Evolutionary conservation across 208 protist genomes (phyloP), one percentile per base, ranked within the genome.

Genomic region (Wallacemonas sp.): DNA sequence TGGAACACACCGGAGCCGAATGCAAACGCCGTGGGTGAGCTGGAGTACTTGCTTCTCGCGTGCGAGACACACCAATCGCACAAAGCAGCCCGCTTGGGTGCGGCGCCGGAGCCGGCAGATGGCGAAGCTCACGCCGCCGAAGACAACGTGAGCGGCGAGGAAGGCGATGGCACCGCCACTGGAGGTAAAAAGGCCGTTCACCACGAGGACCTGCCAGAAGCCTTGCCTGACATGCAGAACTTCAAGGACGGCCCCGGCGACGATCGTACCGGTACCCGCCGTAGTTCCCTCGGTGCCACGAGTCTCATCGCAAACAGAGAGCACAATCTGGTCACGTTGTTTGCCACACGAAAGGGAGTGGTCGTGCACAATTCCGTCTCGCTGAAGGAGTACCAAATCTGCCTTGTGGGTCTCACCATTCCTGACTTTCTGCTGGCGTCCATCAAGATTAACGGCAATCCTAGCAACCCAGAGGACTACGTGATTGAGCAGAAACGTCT

Each of bases 1-100:
- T 95, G 88, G 89, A 95, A 97, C 64, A 93, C 87, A 24, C 89
- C 89, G 17, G 87, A 93, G 60, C 88, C 87, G 6, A 94, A 94
- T 73, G 83, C 80, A 14, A 92, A 75, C 74, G 79, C 79, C 12
- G 77, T 94, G 46, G 91, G 91, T 17, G 87, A 95, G 68, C 78
- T 93, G 28, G 87, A 92, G 70, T 93, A 92, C 55, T 81, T 97
- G 2, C 78, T 97, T 28, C 79, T 97, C 1, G 89, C 89, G 44
- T 96, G 91, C 58, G 91, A 96, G 69, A 94, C 90, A 5, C 88
- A 91, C 66, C 79, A 91, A 62, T 60, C 79, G 26, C 79, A 55
- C 47, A 59, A 47, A 31, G 46, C 14, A 15, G 41, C 19, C 28
- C 3, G 12, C 21, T 22, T 21, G 19, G 34, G 17, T 11, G 33